Evolutionary conservation across 2,329 filamentous ascomycete genomes (phyloP), one percentile per base, ranked within the genome.

Genomic region (Pseudogymnoascus sp.): DNA sequence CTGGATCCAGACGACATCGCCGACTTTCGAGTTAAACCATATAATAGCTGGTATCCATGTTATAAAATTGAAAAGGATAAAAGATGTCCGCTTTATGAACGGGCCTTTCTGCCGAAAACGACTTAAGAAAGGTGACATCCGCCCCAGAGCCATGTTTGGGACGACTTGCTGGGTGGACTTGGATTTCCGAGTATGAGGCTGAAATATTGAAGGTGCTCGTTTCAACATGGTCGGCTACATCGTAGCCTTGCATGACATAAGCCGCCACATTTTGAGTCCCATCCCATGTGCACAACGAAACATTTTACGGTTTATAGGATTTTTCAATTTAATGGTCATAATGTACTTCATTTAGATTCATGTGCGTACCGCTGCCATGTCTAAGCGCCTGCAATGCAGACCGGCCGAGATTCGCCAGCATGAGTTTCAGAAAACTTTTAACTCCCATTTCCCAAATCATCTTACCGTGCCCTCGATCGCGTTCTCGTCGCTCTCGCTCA

Each of bases 401-500:
- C 31, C 62, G 53, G 53, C 62, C 37, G 23, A 53, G 35, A 62
- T 63, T 42, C 62, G 26, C 37, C 40, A 62, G 56, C 35, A 40
- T 64, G 37, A 44, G 37, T 31, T 37, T 37, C 64, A 46, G 44
- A 61, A 64, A 62, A 59, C 23, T 64, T 66, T 60, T 65, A 60
- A 60, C 59, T 61, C 35, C 59, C 46, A 21, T 40, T 56, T 38
- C 42, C 40, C 26, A 38, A 37, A 61, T 60, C 60, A 60, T 68
- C 69, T 77, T 81, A 60, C 59, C 69, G 80, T 75, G 31, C 78
- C 77, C 70, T 80, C 83, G 37, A 86, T 85, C 67, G 87, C 84
- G 74, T 91, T 92, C 75, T 97, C 95, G 74, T 97, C 95, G 75
- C 91, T 96, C 78, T 96, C 93, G 74, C 91, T 96, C 77, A 91